Percentiles rank a stretch among this genome's conserved stretches.
Evolutionary conservation across 2,329 filamentous ascomycete genomes (phyloP).

Genomic region (Venturia nashicola): DNA sequence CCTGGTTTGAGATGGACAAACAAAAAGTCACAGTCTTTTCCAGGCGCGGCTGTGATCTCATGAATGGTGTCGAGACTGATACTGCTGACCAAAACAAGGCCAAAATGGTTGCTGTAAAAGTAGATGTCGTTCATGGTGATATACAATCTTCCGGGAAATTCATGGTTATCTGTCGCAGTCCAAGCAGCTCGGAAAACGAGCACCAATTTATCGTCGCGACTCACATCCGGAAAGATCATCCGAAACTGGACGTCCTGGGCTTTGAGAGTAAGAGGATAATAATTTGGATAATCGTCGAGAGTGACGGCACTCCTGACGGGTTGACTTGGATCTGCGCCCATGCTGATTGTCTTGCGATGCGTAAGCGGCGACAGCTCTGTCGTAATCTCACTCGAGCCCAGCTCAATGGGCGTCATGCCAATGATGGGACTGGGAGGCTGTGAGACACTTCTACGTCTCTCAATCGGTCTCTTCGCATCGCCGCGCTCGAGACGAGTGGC

Average conservation of each 20-base stretch:
- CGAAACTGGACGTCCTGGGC: conserved; percentile 90
- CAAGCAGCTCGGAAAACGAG: conserved; percentile 90
- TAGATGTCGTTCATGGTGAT: conserved; percentile 81
- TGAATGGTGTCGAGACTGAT: conserved; percentile 64
- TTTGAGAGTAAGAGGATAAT: conserved; percentile 71
- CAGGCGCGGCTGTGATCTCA: conserved; percentile 81
- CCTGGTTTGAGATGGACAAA: conserved; percentile 66
- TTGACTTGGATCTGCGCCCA: not conserved
- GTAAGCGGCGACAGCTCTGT: not conserved
- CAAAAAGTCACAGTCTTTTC: conserved; percentile 84
- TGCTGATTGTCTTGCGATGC: conserved; percentile 11
- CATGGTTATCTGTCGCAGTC: conserved; percentile 62
- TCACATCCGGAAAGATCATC: conserved; percentile 74
- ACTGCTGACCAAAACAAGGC: conserved; percentile 72
- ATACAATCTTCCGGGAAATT: conserved; percentile 76
- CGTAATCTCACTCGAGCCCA: not conserved
- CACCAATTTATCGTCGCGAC: conserved; percentile 67
- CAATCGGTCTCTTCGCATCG: conserved; percentile 24
- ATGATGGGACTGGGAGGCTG: conserved; percentile 20
- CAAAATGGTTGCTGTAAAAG: conserved; percentile 93
- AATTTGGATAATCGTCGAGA: conserved; percentile 42
- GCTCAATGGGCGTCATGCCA: not conserved
- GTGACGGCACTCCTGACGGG: not conserved
- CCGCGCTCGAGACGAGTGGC: conserved; percentile 49
- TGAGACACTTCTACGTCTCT: conserved; percentile 18